Conservation (phyloP, 495 filamentous ascomycete species). For the Recurvomyces mirabilis region DNA sequence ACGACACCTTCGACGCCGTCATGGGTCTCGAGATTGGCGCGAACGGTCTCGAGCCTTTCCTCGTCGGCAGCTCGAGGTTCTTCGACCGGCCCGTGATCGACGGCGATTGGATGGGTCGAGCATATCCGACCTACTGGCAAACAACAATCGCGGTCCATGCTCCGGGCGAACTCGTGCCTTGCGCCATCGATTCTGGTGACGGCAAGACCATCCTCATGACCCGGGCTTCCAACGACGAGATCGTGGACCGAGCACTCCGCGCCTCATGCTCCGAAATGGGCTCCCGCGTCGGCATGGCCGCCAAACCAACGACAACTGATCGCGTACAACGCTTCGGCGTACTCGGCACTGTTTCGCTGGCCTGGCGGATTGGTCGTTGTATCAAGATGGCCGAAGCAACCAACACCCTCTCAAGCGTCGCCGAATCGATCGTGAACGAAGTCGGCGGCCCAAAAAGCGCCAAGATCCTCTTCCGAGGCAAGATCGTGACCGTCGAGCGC, state of each 20-base stretch:
- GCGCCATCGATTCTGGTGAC: conserved; percentile 38
- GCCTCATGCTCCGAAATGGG: conserved; percentile 25
- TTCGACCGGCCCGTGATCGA: conserved; percentile 43
- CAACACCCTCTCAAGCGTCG: conserved; percentile 39
- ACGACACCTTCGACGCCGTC: conserved; percentile 15
- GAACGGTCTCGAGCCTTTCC: conserved; percentile 44
- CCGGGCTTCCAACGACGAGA: conserved; percentile 27
- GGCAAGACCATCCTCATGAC: conserved; percentile 40
- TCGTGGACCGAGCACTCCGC: conserved; percentile 24
- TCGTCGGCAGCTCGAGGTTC: conserved; percentile 38
- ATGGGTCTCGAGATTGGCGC: conserved; percentile 41
- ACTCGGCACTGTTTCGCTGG: conserved; percentile 40
- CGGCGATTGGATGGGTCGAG: conserved; percentile 47
- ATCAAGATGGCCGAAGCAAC: conserved; percentile 38
- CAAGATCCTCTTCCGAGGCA: conserved; percentile 48
- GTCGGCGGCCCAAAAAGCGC: conserved; percentile 42
- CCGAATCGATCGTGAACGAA: conserved; percentile 46
- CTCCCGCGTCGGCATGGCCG: conserved; percentile 35
- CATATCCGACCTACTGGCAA: conserved; percentile 47
- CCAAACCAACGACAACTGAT: conserved; percentile 37
- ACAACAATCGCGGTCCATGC: conserved; percentile 40
- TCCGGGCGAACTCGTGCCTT: conserved; percentile 37
- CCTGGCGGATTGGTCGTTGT: conserved; percentile 45
- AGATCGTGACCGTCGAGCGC: conserved; percentile 48
- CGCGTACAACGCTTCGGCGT: conserved; percentile 42